phyloP scores from a whole-genome alignment of 345 rosid genomes.

The Aurinia saxatilis region DNA sequence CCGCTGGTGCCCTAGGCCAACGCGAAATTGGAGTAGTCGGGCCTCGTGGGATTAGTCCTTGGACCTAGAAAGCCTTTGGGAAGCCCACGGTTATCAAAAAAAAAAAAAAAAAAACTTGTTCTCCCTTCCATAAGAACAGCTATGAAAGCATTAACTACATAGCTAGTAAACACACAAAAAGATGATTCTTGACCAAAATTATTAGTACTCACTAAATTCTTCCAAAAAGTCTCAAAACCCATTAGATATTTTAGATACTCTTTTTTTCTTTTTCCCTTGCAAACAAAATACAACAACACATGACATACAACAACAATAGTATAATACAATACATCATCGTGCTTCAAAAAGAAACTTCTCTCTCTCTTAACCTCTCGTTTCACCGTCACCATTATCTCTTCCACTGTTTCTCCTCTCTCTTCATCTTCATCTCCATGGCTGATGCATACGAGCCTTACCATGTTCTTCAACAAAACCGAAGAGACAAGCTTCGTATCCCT shows the following conservation, averaged over 20 bases:
- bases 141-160: neutral
- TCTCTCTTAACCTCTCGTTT: slow-evolving; percentile 48
- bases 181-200: slow-evolving; percentile 19
- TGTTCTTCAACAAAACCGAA: slow-evolving; percentile 84
- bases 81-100: too few species aligned
- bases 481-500: slow-evolving; percentile 76
- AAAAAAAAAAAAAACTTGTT: too few species aligned
- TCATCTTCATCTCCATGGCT: slow-evolving; percentile 20
- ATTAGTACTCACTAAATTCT: neutral
- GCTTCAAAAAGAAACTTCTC: slow-evolving; percentile 22
- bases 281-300: neutral
- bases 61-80: too few species aligned
- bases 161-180: slow-evolving; percentile 10
- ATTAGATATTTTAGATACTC: neutral
- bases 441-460: slow-evolving; percentile 86
- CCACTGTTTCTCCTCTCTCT: slow-evolving; percentile 34
- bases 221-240: neutral
- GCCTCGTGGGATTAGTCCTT: too few species aligned
- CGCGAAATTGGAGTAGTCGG: too few species aligned
- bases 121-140: too few species aligned
- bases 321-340: slow-evolving; percentile 11
- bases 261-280: neutral
- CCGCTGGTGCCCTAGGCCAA: too few species aligned
- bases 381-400: slow-evolving; percentile 52
- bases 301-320: neutral